phyloP scores from a whole-genome alignment of 768 basidiomycete genomes.

The Suillus subaureus region DNA sequence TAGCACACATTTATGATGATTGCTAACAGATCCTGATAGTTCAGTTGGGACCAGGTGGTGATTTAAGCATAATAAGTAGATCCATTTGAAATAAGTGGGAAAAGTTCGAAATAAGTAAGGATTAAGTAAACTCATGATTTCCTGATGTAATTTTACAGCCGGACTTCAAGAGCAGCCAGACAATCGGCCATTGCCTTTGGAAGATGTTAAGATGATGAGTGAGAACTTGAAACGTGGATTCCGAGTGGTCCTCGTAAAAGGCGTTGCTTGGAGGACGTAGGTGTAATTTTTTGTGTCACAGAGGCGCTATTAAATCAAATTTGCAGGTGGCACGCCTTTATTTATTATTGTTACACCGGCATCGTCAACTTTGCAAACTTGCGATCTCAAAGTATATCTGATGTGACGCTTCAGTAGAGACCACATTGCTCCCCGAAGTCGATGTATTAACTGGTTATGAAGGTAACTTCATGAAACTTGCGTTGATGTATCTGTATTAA shows the following conservation, averaged over 20 bases:
- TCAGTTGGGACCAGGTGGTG: too few species aligned
- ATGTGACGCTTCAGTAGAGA: background rate
- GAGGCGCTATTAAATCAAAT: background rate
- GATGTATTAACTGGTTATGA: conserved; percentile 25
- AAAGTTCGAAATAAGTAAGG: too few species aligned
- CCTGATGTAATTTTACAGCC: background rate
- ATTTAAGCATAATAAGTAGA: too few species aligned
- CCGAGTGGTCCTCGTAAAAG: conserved; percentile 9
- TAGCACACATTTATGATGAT: too few species aligned
- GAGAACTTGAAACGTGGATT: background rate
- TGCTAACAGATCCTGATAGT: too few species aligned
- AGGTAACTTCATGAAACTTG: conserved; percentile 11
- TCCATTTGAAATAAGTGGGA: too few species aligned
- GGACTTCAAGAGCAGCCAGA: background rate
- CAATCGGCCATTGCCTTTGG: background rate
- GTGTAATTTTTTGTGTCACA: background rate
- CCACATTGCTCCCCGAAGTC: conserved; percentile 27
- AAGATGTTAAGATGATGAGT: background rate
- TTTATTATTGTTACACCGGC: conserved; percentile 14
- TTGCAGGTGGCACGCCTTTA: conserved; percentile 9
- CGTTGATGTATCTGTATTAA: background rate
- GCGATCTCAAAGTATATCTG: background rate
- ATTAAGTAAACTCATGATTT: too few species aligned
- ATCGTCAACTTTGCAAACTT: conserved; percentile 7
- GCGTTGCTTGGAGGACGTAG: conserved; percentile 9